Evolutionary conservation across 2,329 filamentous ascomycete species (phyloP).

Genomic region (Penicillium sp.): DNA sequence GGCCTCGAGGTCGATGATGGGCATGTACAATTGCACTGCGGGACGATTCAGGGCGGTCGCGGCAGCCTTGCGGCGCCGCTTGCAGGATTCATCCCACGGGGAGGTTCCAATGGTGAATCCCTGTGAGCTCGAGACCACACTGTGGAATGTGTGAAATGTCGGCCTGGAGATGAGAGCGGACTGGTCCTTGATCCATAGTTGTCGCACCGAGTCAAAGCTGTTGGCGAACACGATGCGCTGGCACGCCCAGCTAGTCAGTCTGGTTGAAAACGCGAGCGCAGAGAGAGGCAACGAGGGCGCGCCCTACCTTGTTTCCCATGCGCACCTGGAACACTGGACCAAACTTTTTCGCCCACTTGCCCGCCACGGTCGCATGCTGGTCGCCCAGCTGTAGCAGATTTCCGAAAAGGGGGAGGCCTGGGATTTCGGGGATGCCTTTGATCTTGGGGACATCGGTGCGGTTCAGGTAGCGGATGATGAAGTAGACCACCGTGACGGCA

Average conservation of each 20-base stretch:
- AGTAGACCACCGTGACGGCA: conserved; percentile 37
- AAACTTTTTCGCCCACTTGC: conserved; percentile 59
- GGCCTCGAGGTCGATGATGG: conserved; percentile 75
- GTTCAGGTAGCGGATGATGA: conserved; percentile 44
- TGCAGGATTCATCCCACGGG: conserved; percentile 79
- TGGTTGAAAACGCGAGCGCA: not conserved
- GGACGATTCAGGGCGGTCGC: conserved; percentile 75
- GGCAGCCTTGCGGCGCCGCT: conserved; percentile 71
- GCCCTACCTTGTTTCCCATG: conserved; percentile 62
- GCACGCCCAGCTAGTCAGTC: not conserved
- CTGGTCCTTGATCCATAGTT: conserved; percentile 74
- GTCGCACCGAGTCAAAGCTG: conserved; percentile 68
- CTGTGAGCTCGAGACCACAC: conserved; percentile 70
- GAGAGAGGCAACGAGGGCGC: too few relatives aligned
- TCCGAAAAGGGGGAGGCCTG: conserved; percentile 61
- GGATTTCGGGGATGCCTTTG: conserved; percentile 60
- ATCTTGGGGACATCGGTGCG: conserved; percentile 59
- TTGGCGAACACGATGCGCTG: conserved; percentile 74
- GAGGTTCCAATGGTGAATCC: conserved; percentile 81
- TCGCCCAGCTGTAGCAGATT: conserved; percentile 61
- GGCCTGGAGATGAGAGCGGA: conserved; percentile 74
- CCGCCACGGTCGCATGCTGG: conserved; percentile 55
- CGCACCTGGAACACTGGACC: conserved; percentile 65
- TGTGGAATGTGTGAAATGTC: conserved; percentile 77
- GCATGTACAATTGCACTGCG: conserved; percentile 74